Evolutionary conservation across 148 eudicot genomes (phyloP).

Genomic region (Rheum nobile): DNA sequence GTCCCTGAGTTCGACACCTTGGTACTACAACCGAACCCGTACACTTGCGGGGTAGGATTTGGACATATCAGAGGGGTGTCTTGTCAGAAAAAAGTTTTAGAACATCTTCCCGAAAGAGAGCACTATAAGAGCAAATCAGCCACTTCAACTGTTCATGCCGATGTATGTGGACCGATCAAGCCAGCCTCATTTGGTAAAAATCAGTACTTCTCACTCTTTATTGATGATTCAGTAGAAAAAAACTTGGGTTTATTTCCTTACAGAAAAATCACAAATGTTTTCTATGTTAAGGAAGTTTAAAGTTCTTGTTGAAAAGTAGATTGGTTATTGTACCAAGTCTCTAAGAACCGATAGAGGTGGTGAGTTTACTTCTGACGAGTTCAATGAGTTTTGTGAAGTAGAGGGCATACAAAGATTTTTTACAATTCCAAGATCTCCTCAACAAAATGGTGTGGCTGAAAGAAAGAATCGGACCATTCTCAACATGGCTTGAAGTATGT

Average conservation of each 20-base stretch:
- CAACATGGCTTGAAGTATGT: conserved; percentile 10
- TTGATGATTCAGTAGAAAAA: too few species aligned
- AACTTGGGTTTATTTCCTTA: too few species aligned
- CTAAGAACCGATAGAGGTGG: too few species aligned
- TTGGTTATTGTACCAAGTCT: too few species aligned
- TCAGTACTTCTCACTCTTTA: not conserved
- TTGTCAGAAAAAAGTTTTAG: not conserved
- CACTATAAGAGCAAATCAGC: not conserved
- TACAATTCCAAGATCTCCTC: not conserved
- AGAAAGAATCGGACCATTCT: conserved; percentile 9
- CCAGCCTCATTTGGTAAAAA: conserved; percentile 3
- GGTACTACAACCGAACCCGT: too few species aligned
- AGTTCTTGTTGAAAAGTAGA: conserved; percentile 1
- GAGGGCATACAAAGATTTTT: not conserved
- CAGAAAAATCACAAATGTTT: too few species aligned
- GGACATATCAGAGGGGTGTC: conserved; percentile 14
- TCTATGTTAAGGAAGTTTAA: too few species aligned
- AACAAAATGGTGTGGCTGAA: conserved; percentile 12
- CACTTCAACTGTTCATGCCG: not conserved
- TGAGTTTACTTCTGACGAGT: conserved; percentile 1
- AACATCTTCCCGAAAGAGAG: not conserved
- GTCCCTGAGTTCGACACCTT: too few species aligned
- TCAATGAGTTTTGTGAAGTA: not conserved
- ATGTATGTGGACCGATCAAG: conserved; percentile 11
- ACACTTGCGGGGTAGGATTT: too few species aligned